Conservation (phyloP, 2,329 filamentous ascomycete species). For the Cercospora sojina region DNA sequence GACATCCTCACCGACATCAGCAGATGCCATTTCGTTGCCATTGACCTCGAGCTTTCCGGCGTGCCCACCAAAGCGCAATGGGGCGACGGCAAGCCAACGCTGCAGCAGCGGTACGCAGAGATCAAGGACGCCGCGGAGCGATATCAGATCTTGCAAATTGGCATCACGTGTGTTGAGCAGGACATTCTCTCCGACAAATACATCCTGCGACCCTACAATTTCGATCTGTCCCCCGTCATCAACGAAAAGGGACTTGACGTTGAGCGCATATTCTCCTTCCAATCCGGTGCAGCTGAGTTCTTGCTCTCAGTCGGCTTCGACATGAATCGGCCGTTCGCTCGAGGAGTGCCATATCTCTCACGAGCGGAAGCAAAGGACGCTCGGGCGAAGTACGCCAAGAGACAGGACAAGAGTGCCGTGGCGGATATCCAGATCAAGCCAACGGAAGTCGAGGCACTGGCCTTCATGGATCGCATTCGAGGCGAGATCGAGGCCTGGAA, state of each 20-base stretch:
- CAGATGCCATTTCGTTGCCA: constrained; percentile 60
- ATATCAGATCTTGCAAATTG: constrained; percentile 65
- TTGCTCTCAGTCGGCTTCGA: constrained; percentile 59
- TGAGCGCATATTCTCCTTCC: constrained; percentile 60
- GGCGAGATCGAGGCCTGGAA: constrained; percentile 51
- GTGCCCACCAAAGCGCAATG: constrained; percentile 49
- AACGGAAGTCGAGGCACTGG: constrained; percentile 53
- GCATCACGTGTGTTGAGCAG: constrained; percentile 64
- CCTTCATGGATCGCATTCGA: constrained; percentile 51
- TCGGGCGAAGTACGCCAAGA: constrained; percentile 46
- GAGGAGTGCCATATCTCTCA: constrained; percentile 63
- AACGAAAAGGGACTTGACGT: constrained; percentile 53
- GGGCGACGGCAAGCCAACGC: constrained; percentile 46
- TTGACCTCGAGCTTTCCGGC: constrained; percentile 68
- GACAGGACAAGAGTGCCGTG: constrained; percentile 43
- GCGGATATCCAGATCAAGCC: constrained; percentile 52
- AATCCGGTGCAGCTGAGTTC: constrained; percentile 62
- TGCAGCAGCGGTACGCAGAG: constrained; percentile 63
- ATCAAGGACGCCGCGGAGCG: constrained; percentile 60
- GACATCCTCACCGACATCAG: constrained; percentile 59
- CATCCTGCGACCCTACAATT: constrained; percentile 62
- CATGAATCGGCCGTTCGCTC: constrained; percentile 55
- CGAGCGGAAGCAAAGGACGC: constrained; percentile 56
- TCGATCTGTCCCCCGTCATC: constrained; percentile 59
- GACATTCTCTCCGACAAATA: constrained; percentile 56